phyloP scores from a whole-genome alignment of 2,329 filamentous ascomycete species.

The Trichoderma sp. region DNA sequence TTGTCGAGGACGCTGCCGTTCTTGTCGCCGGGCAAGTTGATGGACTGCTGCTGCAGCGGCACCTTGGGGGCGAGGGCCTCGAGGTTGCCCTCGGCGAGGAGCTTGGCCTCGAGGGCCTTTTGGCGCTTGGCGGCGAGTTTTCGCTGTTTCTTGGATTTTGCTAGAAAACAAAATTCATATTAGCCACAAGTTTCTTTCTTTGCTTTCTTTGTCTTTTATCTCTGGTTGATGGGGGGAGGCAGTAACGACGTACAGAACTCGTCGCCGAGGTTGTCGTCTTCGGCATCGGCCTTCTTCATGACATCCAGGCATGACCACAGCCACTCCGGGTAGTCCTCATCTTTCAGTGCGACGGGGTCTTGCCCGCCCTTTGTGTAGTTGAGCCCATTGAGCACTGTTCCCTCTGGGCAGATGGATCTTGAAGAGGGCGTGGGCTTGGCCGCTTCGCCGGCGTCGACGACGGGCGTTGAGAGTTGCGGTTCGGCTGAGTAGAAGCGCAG shows the following conservation, averaged over 20 bases:
- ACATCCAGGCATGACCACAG: slow-evolving; percentile 70
- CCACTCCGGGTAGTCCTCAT: slow-evolving; percentile 78
- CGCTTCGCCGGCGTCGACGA: slow-evolving; percentile 32
- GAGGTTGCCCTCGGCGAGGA: slow-evolving; percentile 64
- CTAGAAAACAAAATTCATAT: slow-evolving; percentile 39
- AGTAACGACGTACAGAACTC: slow-evolving; percentile 66
- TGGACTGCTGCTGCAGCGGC: slow-evolving; percentile 71
- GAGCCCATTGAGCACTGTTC: slow-evolving; percentile 68
- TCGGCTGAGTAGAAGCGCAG: slow-evolving; percentile 37
- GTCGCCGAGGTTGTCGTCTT: slow-evolving; percentile 61
- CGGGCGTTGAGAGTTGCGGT: slow-evolving; percentile 37
- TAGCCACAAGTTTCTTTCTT: not conserved
- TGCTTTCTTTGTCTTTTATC: not conserved
- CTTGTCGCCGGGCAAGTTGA: slow-evolving; percentile 63
- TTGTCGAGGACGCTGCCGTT: slow-evolving; percentile 44
- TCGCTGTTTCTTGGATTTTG: slow-evolving; percentile 82
- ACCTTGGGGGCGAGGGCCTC: slow-evolving; percentile 65
- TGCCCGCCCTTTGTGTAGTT: slow-evolving; percentile 72
- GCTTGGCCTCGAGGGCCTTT: slow-evolving; percentile 53
- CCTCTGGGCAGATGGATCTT: slow-evolving; percentile 58
- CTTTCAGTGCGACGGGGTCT: slow-evolving; percentile 71
- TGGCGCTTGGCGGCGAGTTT: slow-evolving; percentile 65
- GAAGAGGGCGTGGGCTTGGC: slow-evolving; percentile 31
- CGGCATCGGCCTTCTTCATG: slow-evolving; percentile 52
- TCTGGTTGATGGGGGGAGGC: not conserved